Evolutionary conservation across 2,329 filamentous ascomycete genomes (phyloP).

Genomic region (Fusarium papillatum): DNA sequence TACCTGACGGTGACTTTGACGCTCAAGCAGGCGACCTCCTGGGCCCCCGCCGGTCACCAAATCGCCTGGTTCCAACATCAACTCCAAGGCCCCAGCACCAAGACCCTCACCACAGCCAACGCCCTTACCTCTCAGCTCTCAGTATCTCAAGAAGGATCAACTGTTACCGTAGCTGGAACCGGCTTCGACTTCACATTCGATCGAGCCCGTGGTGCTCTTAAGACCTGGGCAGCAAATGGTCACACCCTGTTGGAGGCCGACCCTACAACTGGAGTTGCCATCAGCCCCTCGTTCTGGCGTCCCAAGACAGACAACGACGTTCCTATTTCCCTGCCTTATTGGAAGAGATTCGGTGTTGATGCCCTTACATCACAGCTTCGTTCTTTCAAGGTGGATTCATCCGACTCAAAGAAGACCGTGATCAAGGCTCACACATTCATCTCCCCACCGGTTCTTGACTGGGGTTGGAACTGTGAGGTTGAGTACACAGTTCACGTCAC

Average conservation of each 20-base stretch:
- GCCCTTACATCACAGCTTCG: constrained; percentile 61
- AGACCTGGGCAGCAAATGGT: constrained; percentile 54
- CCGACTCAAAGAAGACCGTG: constrained; percentile 59
- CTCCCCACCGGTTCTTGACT: constrained; percentile 71
- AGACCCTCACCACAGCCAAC: not conserved
- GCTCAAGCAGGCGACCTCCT: constrained; percentile 58
- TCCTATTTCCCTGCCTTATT: constrained; percentile 67
- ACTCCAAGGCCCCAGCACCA: constrained; percentile 38
- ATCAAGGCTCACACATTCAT: constrained; percentile 67
- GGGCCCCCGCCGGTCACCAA: constrained; percentile 67
- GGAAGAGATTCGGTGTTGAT: constrained; percentile 66
- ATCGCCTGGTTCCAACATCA: constrained; percentile 67
- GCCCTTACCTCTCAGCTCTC: constrained; percentile 38
- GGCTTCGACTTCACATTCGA: constrained; percentile 60
- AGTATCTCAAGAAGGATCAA: constrained; percentile 23
- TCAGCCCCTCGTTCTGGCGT: constrained; percentile 70
- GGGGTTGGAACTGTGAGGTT: constrained; percentile 65
- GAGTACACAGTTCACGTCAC: constrained; percentile 64
- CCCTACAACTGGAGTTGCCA: constrained; percentile 51
- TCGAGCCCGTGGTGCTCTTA: constrained; percentile 57
- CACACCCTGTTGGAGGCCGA: constrained; percentile 51
- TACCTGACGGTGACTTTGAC: constrained; percentile 61
- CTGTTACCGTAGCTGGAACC: constrained; percentile 31
- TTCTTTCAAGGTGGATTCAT: constrained; percentile 52
- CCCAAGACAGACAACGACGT: constrained; percentile 76